Conservation (phyloP, 352 stramenopile species). For the Globisporangium nunn region DNA sequence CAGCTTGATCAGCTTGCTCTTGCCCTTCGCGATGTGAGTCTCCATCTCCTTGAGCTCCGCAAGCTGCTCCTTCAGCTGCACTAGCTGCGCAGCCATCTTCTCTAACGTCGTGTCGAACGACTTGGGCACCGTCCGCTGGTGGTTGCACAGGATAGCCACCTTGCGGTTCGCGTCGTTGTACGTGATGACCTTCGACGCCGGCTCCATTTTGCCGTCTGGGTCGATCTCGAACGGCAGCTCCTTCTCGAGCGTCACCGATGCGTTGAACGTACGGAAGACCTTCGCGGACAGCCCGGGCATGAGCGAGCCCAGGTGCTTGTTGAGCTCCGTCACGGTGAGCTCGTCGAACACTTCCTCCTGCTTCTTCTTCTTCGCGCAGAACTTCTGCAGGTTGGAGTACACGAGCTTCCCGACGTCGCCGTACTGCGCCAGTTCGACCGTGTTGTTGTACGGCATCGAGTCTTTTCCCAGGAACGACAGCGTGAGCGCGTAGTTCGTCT, state of each 20-base stretch:
- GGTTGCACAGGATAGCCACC: conserved; percentile 99
- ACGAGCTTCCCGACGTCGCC: conserved; percentile 87
- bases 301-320: conserved; percentile 97
- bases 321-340: conserved; percentile 94
- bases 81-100: conserved; percentile 91
- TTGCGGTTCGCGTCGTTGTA: conserved; percentile 99
- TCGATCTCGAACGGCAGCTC: conserved; percentile 84
- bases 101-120: conserved; percentile 93
- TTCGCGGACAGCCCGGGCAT: conserved; percentile 99
- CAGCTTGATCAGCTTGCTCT: conserved; percentile 86
- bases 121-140: conserved; percentile 98
- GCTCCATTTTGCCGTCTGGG: conserved; percentile 52
- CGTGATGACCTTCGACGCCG: conserved; percentile 90
- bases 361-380: conserved; percentile 94
- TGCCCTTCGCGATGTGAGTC: conserved; percentile 79
- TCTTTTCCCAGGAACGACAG: conserved; percentile 99
- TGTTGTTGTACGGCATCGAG: conserved; percentile 99
- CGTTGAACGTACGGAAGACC: conserved; percentile 99
- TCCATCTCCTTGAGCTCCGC: conserved; percentile 94
- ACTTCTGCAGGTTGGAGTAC: conserved; percentile 95
- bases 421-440: conserved; percentile 92
- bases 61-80: conserved; percentile 91
- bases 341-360: conserved; percentile 98
- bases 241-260: conserved; percentile 97
- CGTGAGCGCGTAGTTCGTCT: conserved; percentile 92